These are phyloP conservation scores for Coemansia sp. DNA, from an alignment of 192 early-diverging fungal genomes.

Conservation along the genomic window DNA sequence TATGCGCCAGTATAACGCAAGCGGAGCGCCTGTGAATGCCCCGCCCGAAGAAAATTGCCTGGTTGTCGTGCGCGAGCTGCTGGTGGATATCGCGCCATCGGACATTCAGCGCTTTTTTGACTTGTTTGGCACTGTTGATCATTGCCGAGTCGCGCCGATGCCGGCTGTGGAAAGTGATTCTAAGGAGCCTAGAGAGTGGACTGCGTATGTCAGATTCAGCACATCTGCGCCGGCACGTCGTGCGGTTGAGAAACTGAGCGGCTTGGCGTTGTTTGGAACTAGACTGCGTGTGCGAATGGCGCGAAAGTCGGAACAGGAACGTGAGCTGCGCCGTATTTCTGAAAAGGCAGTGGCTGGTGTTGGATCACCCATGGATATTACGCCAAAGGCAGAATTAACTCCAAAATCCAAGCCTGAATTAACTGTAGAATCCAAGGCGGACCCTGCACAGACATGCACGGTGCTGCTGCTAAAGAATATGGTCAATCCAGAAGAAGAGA, in stretches of 20 bases:
- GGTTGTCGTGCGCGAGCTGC: slow-evolving; percentile 64
- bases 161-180: slow-evolving; percentile 56
- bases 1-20: slow-evolving; percentile 29
- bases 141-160: slow-evolving; percentile 77
- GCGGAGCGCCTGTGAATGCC: slow-evolving; percentile 21
- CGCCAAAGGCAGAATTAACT: background rate
- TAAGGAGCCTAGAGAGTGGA: slow-evolving; percentile 57
- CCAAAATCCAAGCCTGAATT: background rate
- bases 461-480: slow-evolving; percentile 27
- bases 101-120: slow-evolving; percentile 83
- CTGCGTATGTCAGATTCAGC: slow-evolving; percentile 58
- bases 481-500: slow-evolving; percentile 62
- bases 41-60: slow-evolving; percentile 36
- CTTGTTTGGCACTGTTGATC: slow-evolving; percentile 81
- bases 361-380: slow-evolving; percentile 7
- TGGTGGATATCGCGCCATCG: slow-evolving; percentile 63
- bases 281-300: slow-evolving; percentile 41
- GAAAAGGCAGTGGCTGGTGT: background rate
- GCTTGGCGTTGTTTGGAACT: slow-evolving; percentile 72
- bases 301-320: slow-evolving; percentile 26
- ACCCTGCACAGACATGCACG: background rate
- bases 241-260: slow-evolving; percentile 82
- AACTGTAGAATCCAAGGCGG: background rate
- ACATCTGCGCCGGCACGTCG: slow-evolving; percentile 69
- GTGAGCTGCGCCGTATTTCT: slow-evolving; percentile 19